These are phyloP conservation scores for Magnolia sinica DNA, from an alignment of 164 flowering plant species.

Conservation along the genomic window DNA sequence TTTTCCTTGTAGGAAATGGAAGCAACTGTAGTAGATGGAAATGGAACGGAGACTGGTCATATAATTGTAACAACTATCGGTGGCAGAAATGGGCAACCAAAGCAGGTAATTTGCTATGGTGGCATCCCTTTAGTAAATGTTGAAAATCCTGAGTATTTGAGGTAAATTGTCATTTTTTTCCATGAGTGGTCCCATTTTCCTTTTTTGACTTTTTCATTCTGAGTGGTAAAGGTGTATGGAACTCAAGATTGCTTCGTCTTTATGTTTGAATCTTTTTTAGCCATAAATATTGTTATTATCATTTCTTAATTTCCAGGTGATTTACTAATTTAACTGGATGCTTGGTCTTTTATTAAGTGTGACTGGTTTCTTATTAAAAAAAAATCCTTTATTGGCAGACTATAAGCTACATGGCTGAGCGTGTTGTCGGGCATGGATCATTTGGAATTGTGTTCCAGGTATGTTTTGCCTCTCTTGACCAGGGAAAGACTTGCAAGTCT, in stretches of 20 bases:
- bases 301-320: not conserved
- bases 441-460: conserved; percentile 72
- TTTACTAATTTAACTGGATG: not conserved
- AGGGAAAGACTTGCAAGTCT: not conserved
- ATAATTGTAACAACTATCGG: conserved; percentile 71
- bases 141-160: not conserved
- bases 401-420: conserved; percentile 71
- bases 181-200: not conserved
- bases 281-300: not conserved
- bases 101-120: conserved; percentile 34
- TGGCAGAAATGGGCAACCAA: conserved; percentile 63
- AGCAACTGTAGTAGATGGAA: conserved; percentile 56
- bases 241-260: too few relatives aligned
- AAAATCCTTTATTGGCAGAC: conserved; percentile 31
- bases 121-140: not conserved
- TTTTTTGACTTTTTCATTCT: not conserved
- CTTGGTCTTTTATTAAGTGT: not conserved
- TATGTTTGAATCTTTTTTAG: not conserved
- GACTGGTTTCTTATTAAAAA: conserved; percentile 1
- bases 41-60: conserved; percentile 71
- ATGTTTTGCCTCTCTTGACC: not conserved
- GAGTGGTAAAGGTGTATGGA: not conserved
- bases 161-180: not conserved
- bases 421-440: conserved; percentile 65
- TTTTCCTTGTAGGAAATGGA: conserved; percentile 46